phyloP scores from a whole-genome alignment of 2,329 filamentous ascomycete species.

The Verticillium klebahnii region DNA sequence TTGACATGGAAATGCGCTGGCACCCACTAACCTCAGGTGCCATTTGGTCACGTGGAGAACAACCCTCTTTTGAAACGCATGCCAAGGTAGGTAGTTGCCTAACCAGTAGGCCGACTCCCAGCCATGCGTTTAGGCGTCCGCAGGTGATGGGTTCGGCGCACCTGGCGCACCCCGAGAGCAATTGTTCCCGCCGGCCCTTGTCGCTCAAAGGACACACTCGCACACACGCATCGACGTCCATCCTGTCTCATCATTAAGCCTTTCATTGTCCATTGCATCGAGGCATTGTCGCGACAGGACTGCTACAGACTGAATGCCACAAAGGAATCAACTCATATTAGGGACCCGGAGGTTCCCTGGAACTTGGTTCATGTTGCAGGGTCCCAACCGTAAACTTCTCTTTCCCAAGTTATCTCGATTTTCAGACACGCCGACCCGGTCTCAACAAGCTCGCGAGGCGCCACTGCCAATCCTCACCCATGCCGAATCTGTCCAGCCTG shows the following conservation, averaged over 20 bases:
- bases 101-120: neutral
- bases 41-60: too few species aligned
- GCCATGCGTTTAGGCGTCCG: neutral
- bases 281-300: neutral
- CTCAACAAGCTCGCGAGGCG: too few species aligned
- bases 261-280: neutral
- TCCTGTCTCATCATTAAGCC: neutral
- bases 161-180: neutral
- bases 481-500: neutral
- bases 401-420: too few species aligned
- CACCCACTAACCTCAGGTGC: neutral
- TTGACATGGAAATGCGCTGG: neutral
- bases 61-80: too few species aligned
- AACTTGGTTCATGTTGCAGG: too few species aligned
- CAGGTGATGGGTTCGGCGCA: neutral
- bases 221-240: neutral
- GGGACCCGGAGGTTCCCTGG: too few species aligned
- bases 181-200: neutral
- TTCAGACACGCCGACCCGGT: too few species aligned
- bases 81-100: neutral
- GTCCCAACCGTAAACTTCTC: too few species aligned
- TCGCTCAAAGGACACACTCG: too few species aligned
- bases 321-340: too few species aligned
- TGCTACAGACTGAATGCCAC: too few species aligned
- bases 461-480: too few species aligned